Conservation (phyloP, 2,329 filamentous ascomycete species). For the Xylaria polymorpha region DNA sequence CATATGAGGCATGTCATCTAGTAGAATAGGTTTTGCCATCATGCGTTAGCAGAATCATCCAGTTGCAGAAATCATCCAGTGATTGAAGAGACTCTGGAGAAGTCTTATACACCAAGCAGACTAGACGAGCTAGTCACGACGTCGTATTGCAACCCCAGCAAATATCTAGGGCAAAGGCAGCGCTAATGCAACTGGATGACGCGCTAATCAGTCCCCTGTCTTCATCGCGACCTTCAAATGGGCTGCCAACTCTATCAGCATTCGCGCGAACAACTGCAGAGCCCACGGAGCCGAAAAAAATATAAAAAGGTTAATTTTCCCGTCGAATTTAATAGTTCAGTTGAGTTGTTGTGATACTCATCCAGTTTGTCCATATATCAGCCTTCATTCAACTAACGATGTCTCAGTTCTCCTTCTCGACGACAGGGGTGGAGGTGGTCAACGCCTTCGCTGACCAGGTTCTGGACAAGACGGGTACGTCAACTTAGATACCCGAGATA, state of each 20-base stretch:
- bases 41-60: neutral
- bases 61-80: neutral
- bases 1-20: slow-evolving; percentile 26
- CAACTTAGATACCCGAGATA: neutral
- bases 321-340: neutral
- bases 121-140: neutral
- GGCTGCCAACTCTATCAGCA: neutral
- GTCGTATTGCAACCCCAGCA: neutral
- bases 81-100: neutral
- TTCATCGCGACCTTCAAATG: neutral
- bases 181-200: slow-evolving; percentile 9
- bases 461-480: neutral
- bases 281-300: neutral
- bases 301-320: neutral
- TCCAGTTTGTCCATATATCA: neutral
- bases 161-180: neutral
- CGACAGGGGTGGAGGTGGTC: neutral
- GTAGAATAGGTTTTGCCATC: slow-evolving; percentile 12
- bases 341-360: neutral
- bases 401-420: neutral
- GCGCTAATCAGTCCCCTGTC: neutral
- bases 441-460: neutral
- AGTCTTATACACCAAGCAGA: neutral
- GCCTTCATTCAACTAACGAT: neutral
- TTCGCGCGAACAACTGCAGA: neutral